These are phyloP conservation scores for Plasmodium reichenowi DNA, from an alignment of 169 alveolate species.

Conservation along the genomic window DNA sequence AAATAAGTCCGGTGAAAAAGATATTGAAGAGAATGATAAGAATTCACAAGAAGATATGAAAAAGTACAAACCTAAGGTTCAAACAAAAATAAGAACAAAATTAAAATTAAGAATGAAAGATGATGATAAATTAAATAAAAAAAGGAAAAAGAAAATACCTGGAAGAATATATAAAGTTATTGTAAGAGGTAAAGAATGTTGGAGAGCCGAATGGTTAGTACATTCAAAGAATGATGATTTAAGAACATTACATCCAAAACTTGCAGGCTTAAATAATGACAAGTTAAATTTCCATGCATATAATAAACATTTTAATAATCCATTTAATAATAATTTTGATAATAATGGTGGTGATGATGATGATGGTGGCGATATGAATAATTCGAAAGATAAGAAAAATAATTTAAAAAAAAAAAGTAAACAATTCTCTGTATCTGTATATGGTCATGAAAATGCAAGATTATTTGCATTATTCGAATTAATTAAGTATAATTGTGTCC, in stretches of 20 bases:
- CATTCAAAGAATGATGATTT: neutral
- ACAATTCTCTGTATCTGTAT: conserved; percentile 69
- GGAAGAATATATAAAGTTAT: conserved; percentile 67
- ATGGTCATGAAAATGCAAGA: conserved; percentile 73
- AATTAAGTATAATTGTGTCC: conserved; percentile 61
- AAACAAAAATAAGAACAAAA: conserved; percentile 10
- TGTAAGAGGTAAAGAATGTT: conserved; percentile 73
- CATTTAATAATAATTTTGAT: neutral
- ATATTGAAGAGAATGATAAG: neutral
- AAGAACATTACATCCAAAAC: neutral
- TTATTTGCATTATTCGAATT: conserved; percentile 64
- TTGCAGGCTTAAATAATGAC: neutral
- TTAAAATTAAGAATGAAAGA: conserved; percentile 13
- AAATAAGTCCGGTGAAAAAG: too few species aligned
- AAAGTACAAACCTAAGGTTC: neutral
- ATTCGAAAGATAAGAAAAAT: neutral
- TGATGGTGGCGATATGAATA: neutral
- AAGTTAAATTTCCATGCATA: neutral
- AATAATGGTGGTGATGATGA: neutral
- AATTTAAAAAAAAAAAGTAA: conserved; percentile 44
- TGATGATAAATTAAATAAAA: conserved; percentile 7
- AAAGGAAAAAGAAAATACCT: conserved; percentile 55
- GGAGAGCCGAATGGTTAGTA: conserved; percentile 75
- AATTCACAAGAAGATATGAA: neutral
- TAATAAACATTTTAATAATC: neutral